Base-by-base conservation (phyloP, 371 early-diverging fungal genomes). In the Circinella minor region DNA sequence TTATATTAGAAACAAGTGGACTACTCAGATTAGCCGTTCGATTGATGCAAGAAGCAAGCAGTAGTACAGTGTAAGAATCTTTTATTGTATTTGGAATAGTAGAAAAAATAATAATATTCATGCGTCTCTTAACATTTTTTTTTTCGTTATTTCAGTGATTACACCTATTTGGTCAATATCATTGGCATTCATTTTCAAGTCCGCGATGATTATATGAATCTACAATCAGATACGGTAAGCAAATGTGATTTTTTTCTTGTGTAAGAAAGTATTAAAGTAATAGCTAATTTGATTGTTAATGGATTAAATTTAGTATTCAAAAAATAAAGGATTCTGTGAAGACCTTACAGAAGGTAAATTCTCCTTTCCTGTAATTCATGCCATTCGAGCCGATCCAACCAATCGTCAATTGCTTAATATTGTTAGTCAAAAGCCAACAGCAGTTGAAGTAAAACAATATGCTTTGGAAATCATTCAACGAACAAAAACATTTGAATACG, bases 291-390 rank as follows among this genome's bases (percentile, higher is more conserved):
- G 2, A 27, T 27, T 18, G 27, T 36, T 9, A 38, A 20, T 3
- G 39, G 60, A 59, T 59, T 15, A 5, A 13, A 51, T n/a, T 3
- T 69, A 94, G 91, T 98, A 96, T 73, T 81, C 91, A 3, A 84
- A 92, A 49, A 94, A 92, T 79, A 99, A 99, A 76, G 98, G 98
- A 27, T 99, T 93, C 76, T 96, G 96, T 69, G 98, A 99, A 81
- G 99, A 99, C 75, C 76, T 99, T 70, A 96, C 96, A 0, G 99
- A 99, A 81, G 99, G 99, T 72, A 99, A 99, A 79, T 99, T 96
- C 78, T 97, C 97, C 10, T 98, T 93, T 73, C 96, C 96, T 1
- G 90, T 98, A 68, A 94, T 96, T 20, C 97, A 95, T 71, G 91
- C 93, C 14, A 94, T 97, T 60, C 88, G 89, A 0, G 70, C 81